Conservation (phyloP, 805 yeast species). For the Clavispora phyllophila region DNA sequence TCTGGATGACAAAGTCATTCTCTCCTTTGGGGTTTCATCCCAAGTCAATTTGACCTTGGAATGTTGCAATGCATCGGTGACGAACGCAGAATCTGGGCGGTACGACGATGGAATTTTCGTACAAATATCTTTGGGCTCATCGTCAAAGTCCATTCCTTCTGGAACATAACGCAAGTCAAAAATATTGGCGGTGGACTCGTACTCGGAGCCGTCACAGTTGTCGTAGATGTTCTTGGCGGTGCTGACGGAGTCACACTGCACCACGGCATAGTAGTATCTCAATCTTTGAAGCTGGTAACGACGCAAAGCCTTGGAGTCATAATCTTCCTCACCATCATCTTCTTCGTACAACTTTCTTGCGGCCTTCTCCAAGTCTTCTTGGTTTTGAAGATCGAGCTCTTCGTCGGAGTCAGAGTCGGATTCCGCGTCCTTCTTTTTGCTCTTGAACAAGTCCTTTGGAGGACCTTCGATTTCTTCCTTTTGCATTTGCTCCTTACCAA, state of each 20-base stretch:
- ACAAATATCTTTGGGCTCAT: constrained; percentile 71
- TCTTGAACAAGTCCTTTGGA: constrained; percentile 71
- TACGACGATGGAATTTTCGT: constrained; percentile 68
- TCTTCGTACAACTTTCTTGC: constrained; percentile 73
- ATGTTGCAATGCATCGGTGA: constrained; percentile 93
- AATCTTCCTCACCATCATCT: constrained; percentile 77
- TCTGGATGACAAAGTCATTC: constrained; percentile 67
- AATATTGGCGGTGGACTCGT: constrained; percentile 89
- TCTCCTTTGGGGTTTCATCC: constrained; percentile 97
- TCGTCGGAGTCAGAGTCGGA: constrained; percentile 30
- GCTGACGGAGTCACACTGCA: constrained; percentile 66
- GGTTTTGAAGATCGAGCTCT: constrained; percentile 43
- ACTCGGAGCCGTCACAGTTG: constrained; percentile 92
- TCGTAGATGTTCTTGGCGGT: constrained; percentile 76
- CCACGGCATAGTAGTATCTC: constrained; percentile 89
- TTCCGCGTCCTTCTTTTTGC: constrained; percentile 31
- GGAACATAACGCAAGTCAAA: constrained; percentile 93
- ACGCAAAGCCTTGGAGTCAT: constrained; percentile 77
- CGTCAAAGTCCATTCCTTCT: constrained; percentile 80
- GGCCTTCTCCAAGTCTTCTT: constrained; percentile 49
- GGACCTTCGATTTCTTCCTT: constrained; percentile 91
- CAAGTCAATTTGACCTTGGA: constrained; percentile 95
- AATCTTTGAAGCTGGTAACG: constrained; percentile 89
- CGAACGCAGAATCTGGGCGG: constrained; percentile 68
- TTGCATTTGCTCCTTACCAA: constrained; percentile 87